Evolutionary conservation across 768 basidiomycete genomes (phyloP).

Genomic region (Kwoniella sp.): DNA sequence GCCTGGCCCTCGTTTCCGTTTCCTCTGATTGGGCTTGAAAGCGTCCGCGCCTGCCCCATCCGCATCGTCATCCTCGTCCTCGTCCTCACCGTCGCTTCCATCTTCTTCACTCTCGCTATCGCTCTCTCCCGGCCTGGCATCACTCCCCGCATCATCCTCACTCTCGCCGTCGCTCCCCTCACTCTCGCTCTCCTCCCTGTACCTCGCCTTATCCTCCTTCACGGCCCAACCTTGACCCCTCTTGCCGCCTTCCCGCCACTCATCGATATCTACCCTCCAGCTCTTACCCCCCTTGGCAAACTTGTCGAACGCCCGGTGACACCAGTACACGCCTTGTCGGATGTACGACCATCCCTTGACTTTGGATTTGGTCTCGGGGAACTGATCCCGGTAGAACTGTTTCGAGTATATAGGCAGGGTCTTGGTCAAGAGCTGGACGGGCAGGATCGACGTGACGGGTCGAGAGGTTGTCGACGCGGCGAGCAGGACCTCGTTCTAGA

Average conservation of each 20-base stretch:
- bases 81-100: constrained; percentile 17
- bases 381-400: constrained; percentile 33
- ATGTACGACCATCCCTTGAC: constrained; percentile 41
- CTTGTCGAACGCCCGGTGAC: constrained; percentile 40
- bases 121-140: constrained; percentile 14
- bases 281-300: constrained; percentile 34
- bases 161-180: constrained; percentile 10
- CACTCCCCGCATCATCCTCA: constrained; percentile 14
- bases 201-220: constrained; percentile 3
- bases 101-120: not conserved
- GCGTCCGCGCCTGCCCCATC: constrained; percentile 19
- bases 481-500: constrained; percentile 46
- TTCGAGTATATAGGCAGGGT: constrained; percentile 40
- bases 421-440: constrained; percentile 22
- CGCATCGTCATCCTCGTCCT: constrained; percentile 21
- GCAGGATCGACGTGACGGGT: constrained; percentile 38
- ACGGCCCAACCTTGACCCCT: constrained; percentile 30
- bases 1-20: constrained; percentile 24
- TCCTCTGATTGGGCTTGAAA: constrained; percentile 31
- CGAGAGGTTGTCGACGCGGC: constrained; percentile 35
- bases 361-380: constrained; percentile 20
- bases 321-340: constrained; percentile 42
- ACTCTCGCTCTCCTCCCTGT: constrained; percentile 6
- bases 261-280: constrained; percentile 38
- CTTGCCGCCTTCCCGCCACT: constrained; percentile 34